These are phyloP conservation scores for Neonectria neomacrospora DNA, from an alignment of 2,329 filamentous ascomycete genomes.

Conservation along the genomic window DNA sequence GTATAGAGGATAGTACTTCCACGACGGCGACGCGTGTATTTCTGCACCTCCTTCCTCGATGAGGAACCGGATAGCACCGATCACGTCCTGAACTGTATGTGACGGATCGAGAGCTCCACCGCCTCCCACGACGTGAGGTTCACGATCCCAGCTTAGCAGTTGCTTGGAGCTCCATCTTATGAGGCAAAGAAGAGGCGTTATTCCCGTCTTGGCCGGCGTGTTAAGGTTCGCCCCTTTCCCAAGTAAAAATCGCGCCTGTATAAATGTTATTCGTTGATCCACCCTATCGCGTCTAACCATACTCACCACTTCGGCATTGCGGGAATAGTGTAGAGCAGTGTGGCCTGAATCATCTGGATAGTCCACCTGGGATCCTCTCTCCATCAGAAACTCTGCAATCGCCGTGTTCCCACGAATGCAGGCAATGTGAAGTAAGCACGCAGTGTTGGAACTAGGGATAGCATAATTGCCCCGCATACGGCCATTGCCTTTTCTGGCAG, in stretches of 20 bases:
- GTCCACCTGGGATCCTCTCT: constrained; percentile 18
- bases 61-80: constrained; percentile 30
- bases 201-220: constrained; percentile 5
- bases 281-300: background rate
- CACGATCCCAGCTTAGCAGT: constrained; percentile 13
- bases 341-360: constrained; percentile 11
- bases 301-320: constrained; percentile 34
- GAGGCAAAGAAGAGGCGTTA: constrained; percentile 31
- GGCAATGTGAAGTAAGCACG: constrained; percentile 31
- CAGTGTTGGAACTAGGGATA: constrained; percentile 17
- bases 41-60: constrained; percentile 25
- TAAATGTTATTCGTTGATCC: background rate
- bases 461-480: background rate
- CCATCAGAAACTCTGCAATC: constrained; percentile 24
- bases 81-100: constrained; percentile 22
- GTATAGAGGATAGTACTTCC: constrained; percentile 15
- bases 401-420: constrained; percentile 37
- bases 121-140: constrained; percentile 19
- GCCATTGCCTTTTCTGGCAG: too few species aligned
- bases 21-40: constrained; percentile 20
- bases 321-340: constrained; percentile 28
- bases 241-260: background rate
- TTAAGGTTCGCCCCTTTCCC: constrained; percentile 12
- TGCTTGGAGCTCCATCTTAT: constrained; percentile 18
- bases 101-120: constrained; percentile 19